Conservation (phyloP, 1,284 basidiomycete species). For the Malassezia arunalokei region DNA sequence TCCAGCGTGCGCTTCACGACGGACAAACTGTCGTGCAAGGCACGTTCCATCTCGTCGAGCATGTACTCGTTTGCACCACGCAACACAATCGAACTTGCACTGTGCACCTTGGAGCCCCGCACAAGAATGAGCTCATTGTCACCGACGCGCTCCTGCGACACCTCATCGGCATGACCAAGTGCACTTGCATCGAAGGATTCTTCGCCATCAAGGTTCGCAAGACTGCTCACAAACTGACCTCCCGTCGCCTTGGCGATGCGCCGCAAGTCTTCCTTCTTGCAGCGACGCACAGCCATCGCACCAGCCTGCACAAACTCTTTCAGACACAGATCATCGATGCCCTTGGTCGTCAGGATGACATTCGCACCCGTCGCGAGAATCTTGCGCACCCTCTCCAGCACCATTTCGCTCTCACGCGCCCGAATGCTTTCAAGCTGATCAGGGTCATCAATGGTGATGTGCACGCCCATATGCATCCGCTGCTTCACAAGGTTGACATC, state of each 20-base stretch:
- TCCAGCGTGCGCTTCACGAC: slow-evolving; percentile 96
- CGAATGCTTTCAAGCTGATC: slow-evolving; percentile 93
- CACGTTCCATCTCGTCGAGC: slow-evolving; percentile 98
- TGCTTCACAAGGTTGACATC: slow-evolving; percentile 97
- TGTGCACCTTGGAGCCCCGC: slow-evolving; percentile 95
- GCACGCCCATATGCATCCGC: slow-evolving; percentile 94
- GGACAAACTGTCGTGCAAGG: slow-evolving; percentile 84
- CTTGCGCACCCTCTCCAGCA: slow-evolving; percentile 87
- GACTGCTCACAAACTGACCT: slow-evolving; percentile 77
- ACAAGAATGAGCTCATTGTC: slow-evolving; percentile 96
- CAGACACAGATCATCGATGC: slow-evolving; percentile 92
- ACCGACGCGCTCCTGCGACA: slow-evolving; percentile 90
- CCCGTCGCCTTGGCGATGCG: slow-evolving; percentile 96
- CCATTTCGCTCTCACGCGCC: slow-evolving; percentile 86
- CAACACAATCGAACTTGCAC: slow-evolving; percentile 79
- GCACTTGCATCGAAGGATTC: slow-evolving; percentile 89
- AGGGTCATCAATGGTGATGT: slow-evolving; percentile 94
- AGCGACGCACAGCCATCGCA: slow-evolving; percentile 94
- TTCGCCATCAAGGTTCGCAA: slow-evolving; percentile 94
- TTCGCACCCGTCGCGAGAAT: slow-evolving; percentile 92
- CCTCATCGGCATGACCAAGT: slow-evolving; percentile 85
- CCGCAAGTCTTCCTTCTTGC: slow-evolving; percentile 91
- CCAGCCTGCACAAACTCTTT: slow-evolving; percentile 99
- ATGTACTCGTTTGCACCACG: slow-evolving; percentile 98
- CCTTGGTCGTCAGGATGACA: slow-evolving; percentile 93